A percentile compares a stretch with the other conserved stretches of the same genome.
These are phyloP conservation scores for Amborella trichopoda DNA, from an alignment of 164 flowering plant species.

Conservation along the genomic window DNA sequence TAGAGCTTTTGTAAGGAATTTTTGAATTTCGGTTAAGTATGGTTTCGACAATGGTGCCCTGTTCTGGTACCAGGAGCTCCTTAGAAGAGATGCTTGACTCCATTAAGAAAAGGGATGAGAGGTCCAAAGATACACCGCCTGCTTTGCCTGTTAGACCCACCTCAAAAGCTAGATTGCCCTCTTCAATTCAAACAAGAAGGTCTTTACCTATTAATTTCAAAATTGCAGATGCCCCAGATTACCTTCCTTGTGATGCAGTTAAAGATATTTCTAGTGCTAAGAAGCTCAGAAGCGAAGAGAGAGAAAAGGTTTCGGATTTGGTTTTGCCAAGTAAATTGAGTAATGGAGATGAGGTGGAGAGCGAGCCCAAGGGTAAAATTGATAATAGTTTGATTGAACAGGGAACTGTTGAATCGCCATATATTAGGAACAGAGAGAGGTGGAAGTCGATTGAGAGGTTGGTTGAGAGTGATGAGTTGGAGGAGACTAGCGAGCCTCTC, in stretches of 20 bases:
- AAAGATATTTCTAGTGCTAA: too few relatives aligned
- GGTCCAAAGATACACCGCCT: constrained; percentile 71
- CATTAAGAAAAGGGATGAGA: constrained; percentile 49
- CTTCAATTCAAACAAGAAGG: constrained; percentile 20
- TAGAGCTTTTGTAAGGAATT: too few relatives aligned
- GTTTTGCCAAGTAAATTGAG: too few relatives aligned
- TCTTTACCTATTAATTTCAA: constrained; percentile 43
- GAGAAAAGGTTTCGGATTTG: too few relatives aligned
- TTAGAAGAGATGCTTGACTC: constrained; percentile 92
- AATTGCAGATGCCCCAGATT: constrained; percentile 12
- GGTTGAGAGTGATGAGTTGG: constrained; percentile 9
- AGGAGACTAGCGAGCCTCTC: constrained; percentile 6
- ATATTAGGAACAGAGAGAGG: constrained; percentile 14
- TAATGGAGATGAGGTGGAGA: too few relatives aligned
- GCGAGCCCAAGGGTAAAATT: too few relatives aligned
- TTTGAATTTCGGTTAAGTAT: constrained; percentile 22
- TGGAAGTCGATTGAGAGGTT: constrained; percentile 5
- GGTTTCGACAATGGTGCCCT: constrained; percentile 34
- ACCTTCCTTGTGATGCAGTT: constrained; percentile 3
- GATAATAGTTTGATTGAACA: neutral
- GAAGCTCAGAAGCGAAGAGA: too few relatives aligned
- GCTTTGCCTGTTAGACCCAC: constrained; percentile 77
- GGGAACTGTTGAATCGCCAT: constrained; percentile 25
- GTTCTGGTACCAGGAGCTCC: constrained; percentile 45
- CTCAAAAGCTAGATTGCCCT: constrained; percentile 57